A percentile compares a stretch with the other conserved stretches of the same genome.
Conservation (phyloP, 495 filamentous ascomycete species). For the Cercophora newfieldiana region DNA sequence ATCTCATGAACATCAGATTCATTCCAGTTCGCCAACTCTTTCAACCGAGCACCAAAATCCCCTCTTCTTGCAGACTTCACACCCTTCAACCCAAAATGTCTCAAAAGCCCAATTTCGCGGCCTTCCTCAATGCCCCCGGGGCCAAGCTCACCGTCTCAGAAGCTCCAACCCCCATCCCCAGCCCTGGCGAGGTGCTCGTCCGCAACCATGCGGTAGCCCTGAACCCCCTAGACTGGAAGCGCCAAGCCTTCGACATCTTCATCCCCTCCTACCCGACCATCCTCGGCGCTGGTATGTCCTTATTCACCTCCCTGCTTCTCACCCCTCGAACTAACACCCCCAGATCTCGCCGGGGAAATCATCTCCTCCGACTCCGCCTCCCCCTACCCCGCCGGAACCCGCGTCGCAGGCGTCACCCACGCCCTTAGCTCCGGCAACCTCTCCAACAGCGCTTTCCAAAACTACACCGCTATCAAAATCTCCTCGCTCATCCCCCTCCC, state of each 20-base stretch:
- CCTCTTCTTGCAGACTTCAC: no score
- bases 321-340: no score
- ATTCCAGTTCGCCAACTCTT: no score
- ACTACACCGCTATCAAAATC: conserved; percentile 37
- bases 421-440: conserved; percentile 20
- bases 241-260: conserved; percentile 34
- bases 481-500: conserved; percentile 41
- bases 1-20: no score
- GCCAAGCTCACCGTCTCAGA: not conserved
- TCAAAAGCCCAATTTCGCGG: not conserved
- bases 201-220: conserved; percentile 39
- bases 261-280: conserved; percentile 47
- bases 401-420: conserved; percentile 40
- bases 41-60: not conserved
- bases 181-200: conserved; percentile 36
- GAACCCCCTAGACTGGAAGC: conserved; percentile 48
- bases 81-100: no score
- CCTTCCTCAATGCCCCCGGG: not conserved
- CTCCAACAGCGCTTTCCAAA: conserved; percentile 34
- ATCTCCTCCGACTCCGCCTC: conserved; percentile 45
- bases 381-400: conserved; percentile 47
- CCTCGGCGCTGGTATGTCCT: conserved; percentile 50
- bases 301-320: no score
- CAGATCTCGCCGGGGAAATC: conserved; percentile 56
- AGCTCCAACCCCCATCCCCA: conserved; percentile 17